Base-by-base conservation (phyloP, 83 land plant genomes). In the Picea engelmannii region DNA sequence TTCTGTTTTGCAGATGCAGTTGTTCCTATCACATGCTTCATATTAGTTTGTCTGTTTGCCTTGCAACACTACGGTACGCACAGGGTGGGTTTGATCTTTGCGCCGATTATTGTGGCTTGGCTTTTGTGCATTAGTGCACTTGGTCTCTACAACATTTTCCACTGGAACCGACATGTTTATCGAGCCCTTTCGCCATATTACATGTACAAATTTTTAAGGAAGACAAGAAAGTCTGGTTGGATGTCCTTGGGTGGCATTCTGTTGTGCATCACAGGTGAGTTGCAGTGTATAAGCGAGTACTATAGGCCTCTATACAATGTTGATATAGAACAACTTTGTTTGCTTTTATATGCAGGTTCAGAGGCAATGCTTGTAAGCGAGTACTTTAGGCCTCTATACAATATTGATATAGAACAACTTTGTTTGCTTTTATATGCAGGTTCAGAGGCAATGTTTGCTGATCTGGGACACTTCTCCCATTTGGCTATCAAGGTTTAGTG, bases 391-490 rank as follows among this genome's bases (percentile, higher is more conserved):
- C 75, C 52, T 6, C 4, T 73, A 18, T 69, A 38, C 21, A 35
- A 38, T 69, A 2, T 35, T 1, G 20, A 69, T 35, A 6, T 16
- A 68, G n/a, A 68, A 16, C 23, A 60, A 31, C 27, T 71, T 4
- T 38, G 4, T 38, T 38, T 38, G 5, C 4, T 38, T 38, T 38
- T 4, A 5, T 38, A 3, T 4, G 40, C 5, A 38, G 40, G 5
- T 35, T 38, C 4, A 38, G 96, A 93, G 66, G 94, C 96, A 35
- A 93, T 93, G 96, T 93, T 84, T 85, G 96, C 94, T 76, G 96
- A 92, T 87, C 87, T 92, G 64, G 95, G 95, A 23, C 38, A 35
- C 38, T 35, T 35, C 38, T 35, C 38, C 38, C 38, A 35, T 35
- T 35, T 35, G 38, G 38, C 38, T 0, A 35, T 35, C 38, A 35